These are phyloP conservation scores for Penicillium antarcticum DNA, from an alignment of 495 filamentous ascomycete genomes.

Conservation along the genomic window DNA sequence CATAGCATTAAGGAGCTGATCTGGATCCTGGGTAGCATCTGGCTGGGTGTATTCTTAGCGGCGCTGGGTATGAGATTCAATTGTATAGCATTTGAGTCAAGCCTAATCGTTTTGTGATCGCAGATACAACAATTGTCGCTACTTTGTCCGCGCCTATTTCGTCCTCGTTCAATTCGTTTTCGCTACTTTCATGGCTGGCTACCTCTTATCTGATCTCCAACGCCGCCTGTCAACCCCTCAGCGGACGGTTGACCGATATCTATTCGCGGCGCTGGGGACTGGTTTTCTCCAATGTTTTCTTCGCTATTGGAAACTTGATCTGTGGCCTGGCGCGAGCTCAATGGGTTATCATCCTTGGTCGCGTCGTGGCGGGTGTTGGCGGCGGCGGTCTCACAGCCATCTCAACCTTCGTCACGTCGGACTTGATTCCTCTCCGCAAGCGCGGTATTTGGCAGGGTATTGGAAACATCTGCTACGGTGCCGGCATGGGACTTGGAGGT, in stretches of 20 bases:
- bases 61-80: conserved; percentile 54
- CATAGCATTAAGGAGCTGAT: conserved; percentile 41
- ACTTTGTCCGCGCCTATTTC: conserved; percentile 85
- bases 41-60: conserved; percentile 80
- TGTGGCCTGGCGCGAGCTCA: conserved; percentile 75
- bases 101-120: not conserved
- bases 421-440: conserved; percentile 78
- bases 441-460: conserved; percentile 84
- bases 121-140: conserved; percentile 79
- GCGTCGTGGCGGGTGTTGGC: conserved; percentile 80
- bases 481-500: conserved; percentile 58
- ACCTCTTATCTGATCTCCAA: conserved; percentile 88
- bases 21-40: conserved; percentile 49
- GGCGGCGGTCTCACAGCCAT: conserved; percentile 83
- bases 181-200: conserved; percentile 87
- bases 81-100: not conserved
- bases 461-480: conserved; percentile 75
- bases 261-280: conserved; percentile 76
- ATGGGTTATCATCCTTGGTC: conserved; percentile 71
- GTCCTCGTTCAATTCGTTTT: conserved; percentile 76
- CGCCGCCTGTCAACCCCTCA: conserved; percentile 81
- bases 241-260: conserved; percentile 85
- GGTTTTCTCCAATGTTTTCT: conserved; percentile 75
- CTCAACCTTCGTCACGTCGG: conserved; percentile 74
- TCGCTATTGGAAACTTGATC: conserved; percentile 77